Conservation (phyloP, 2,329 filamentous ascomycete species). For the Diplodia seriata region DNA sequence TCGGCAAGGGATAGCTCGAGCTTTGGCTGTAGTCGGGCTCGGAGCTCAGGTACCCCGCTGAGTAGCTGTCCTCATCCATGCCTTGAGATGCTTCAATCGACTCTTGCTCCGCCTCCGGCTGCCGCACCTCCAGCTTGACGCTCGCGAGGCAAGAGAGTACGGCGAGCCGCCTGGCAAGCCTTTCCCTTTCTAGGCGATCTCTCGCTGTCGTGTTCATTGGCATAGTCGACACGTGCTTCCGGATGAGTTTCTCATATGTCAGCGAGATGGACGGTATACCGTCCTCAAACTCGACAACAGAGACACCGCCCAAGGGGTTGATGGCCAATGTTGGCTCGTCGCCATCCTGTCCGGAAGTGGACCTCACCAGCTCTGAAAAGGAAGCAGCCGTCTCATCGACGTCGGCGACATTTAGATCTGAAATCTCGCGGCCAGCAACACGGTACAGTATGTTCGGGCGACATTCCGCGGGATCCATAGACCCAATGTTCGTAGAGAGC, state of each 20-base stretch:
- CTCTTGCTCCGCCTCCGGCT: slow-evolving; percentile 18
- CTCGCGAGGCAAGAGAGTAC: slow-evolving; percentile 49
- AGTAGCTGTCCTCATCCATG: slow-evolving; percentile 33
- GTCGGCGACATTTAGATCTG: slow-evolving; percentile 37
- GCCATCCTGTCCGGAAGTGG: neutral
- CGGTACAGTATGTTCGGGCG: slow-evolving; percentile 23
- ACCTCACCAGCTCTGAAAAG: slow-evolving; percentile 37
- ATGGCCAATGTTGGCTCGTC: neutral
- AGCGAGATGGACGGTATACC: slow-evolving; percentile 36
- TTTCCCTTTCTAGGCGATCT: slow-evolving; percentile 43
- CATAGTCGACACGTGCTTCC: slow-evolving; percentile 44
- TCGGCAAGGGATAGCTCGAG: slow-evolving; percentile 31
- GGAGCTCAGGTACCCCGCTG: slow-evolving; percentile 2
- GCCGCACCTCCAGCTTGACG: slow-evolving; percentile 34
- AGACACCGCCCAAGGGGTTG: slow-evolving; percentile 27
- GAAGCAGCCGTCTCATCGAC: slow-evolving; percentile 42
- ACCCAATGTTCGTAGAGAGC: neutral
- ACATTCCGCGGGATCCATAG: slow-evolving; percentile 4
- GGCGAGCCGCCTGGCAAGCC: slow-evolving; percentile 45
- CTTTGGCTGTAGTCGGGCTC: slow-evolving; percentile 16
- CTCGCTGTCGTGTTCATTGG: slow-evolving; percentile 38
- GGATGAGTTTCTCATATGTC: slow-evolving; percentile 44
- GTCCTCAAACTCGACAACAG: slow-evolving; percentile 18
- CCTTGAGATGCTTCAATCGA: slow-evolving; percentile 19
- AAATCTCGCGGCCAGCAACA: neutral